Evolutionary conservation across 2,329 filamentous ascomycete genomes (phyloP), one percentile per base, ranked within the genome.

Genomic region (Bretziella fagacearum): DNA sequence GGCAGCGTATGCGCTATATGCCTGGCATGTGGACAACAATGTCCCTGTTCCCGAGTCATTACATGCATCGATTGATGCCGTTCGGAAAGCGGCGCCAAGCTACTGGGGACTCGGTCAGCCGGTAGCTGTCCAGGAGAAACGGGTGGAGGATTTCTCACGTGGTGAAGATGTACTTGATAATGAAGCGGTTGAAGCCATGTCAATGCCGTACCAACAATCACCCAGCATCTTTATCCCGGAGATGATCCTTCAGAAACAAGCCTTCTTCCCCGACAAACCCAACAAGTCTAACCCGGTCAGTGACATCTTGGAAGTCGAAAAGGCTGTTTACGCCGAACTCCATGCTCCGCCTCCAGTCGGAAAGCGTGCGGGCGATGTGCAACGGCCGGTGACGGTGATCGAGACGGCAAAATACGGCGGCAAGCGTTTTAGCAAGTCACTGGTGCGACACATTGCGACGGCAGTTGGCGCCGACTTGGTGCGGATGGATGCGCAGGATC

Each of bases 401-500:
- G 59, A 60, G 3, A 56, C 61, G 44, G 61, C 61, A 13, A 63
- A 63, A 0, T 65, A 63, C 40, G 56, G 60, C 8, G 63, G 63
- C 1, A 61, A 58, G 33, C 57, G 60, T 1, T 59, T 65, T 48
- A 56, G 61, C n/a, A 55, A 62, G 45, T 57, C 61, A 13, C 63
- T 83, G n/a, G 71, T 87, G 2, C 68, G 74, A 50, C 69, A 74
- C 44, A 63, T 81, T 36, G 81, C 81, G 0, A 63, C 64, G 10
- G 68, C 75, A 27, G 63, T 81, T 4, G 64, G 63, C 5, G 79
- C 82, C 2, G 77, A 89, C 53, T 56, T 89, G 2, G 63, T 91
- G 26, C 70, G 73, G 17, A 58, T 93, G 8, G 73, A 79, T 56
- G 75, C 83, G 1, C 72, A 78, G 52, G 79, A 81, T 55, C 63